Conservation (phyloP, 495 filamentous ascomycete species). For the Lophiostoma macrostomum region DNA sequence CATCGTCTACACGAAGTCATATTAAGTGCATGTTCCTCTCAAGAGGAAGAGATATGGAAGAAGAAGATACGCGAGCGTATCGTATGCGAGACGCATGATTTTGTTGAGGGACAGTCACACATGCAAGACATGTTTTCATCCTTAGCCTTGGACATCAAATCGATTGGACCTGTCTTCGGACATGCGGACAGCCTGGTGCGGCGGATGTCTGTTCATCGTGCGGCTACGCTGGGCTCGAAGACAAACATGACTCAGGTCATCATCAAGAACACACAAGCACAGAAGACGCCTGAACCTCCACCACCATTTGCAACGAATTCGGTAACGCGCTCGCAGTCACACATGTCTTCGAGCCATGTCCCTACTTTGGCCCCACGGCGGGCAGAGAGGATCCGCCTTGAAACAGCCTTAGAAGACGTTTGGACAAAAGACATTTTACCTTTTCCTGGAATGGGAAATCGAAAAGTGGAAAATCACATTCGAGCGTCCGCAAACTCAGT, state of each 20-base stretch:
- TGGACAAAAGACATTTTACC: slow-evolving; percentile 83
- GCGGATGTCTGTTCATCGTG: slow-evolving; percentile 75
- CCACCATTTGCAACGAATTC: slow-evolving; percentile 42
- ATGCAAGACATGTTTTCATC: slow-evolving; percentile 55
- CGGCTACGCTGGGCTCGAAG: slow-evolving; percentile 63
- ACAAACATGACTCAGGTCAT: slow-evolving; percentile 69
- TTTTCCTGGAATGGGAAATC: slow-evolving; percentile 76
- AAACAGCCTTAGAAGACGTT: slow-evolving; percentile 69
- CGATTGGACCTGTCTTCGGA: slow-evolving; percentile 71
- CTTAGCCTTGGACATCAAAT: slow-evolving; percentile 64
- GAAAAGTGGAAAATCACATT: slow-evolving; percentile 62
- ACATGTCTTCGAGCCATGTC: slow-evolving; percentile 62
- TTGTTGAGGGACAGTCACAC: slow-evolving; percentile 47
- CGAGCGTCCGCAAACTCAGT: slow-evolving; percentile 70
- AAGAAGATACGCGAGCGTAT: slow-evolving; percentile 48
- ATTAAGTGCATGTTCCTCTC: slow-evolving; percentile 79
- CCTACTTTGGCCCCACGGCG: slow-evolving; percentile 63
- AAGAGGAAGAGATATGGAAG: slow-evolving; percentile 78
- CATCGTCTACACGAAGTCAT: slow-evolving; percentile 79
- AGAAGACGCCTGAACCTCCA: slow-evolving; percentile 52
- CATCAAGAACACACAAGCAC: slow-evolving; percentile 81
- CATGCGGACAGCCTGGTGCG: slow-evolving; percentile 68
- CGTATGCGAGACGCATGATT: slow-evolving; percentile 40
- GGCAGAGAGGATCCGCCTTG: slow-evolving; percentile 72
- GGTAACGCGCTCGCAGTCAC: slow-evolving; percentile 69